These are phyloP conservation scores for Draba incana DNA, from an alignment of 345 rosid species.

Conservation along the genomic window DNA sequence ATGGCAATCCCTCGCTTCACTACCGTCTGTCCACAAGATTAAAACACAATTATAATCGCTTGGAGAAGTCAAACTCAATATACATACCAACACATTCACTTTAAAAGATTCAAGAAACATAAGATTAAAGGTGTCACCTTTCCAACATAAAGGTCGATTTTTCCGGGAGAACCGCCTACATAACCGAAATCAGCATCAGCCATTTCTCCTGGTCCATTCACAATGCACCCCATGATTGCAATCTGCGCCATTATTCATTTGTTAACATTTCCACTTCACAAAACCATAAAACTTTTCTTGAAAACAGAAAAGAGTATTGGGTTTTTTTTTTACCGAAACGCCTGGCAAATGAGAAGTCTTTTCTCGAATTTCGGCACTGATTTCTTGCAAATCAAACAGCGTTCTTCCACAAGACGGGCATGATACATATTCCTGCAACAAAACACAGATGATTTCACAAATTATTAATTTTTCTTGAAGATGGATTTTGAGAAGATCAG, in stretches of 20 bases:
- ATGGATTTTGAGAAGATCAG: neutral
- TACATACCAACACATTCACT: constrained; percentile 18
- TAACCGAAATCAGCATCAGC: constrained; percentile 99
- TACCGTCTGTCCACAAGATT: constrained; percentile 65
- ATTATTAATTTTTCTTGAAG: neutral
- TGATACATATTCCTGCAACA: constrained; percentile 82
- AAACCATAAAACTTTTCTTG: neutral
- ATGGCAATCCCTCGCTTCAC: constrained; percentile 93
- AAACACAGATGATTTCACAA: constrained; percentile 2
- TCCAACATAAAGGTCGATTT: constrained; percentile 94
- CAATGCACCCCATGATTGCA: constrained; percentile 99
- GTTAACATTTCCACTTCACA: neutral
- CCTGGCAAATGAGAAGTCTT: constrained; percentile 97
- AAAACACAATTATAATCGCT: neutral
- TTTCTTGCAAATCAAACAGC: constrained; percentile 92
- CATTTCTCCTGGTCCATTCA: constrained; percentile 99
- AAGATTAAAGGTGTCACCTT: constrained; percentile 55
- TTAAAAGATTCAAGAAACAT: neutral
- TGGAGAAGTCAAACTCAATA: neutral
- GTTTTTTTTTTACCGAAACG: constrained; percentile 61
- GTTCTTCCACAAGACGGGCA: constrained; percentile 99
- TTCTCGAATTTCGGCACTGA: constrained; percentile 89
- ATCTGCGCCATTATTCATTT: constrained; percentile 49
- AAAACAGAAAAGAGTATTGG: neutral
- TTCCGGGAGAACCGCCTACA: constrained; percentile 97